A percentile compares a stretch with the other conserved stretches of the same genome.
phyloP scores from a whole-genome alignment of 73 alveolate species.

The Paramecium pentaurelia region DNA sequence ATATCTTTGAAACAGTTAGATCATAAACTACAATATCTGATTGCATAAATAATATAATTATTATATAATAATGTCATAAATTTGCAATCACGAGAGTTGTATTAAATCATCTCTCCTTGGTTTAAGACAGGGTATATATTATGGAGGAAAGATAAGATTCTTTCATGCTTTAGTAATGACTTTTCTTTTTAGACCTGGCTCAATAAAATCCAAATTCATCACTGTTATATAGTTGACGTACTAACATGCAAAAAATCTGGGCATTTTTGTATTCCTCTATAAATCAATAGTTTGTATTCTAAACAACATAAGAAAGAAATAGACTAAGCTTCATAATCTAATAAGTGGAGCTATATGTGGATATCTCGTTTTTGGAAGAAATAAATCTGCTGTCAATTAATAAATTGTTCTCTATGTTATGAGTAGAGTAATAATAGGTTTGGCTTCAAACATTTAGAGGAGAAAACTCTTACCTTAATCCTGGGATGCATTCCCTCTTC shows the following conservation, averaged over 20 bases:
- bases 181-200: conserved; percentile 70
- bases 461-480: conserved; percentile 48
- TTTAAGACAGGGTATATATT: conserved; percentile 73
- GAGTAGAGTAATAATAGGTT: conserved; percentile 70
- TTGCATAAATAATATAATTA: background rate
- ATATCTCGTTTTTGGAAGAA: conserved; percentile 63
- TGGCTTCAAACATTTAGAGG: conserved; percentile 54
- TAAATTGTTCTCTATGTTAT: conserved; percentile 74
- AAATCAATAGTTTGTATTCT: conserved; percentile 69
- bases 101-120: conserved; percentile 73
- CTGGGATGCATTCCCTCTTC: conserved; percentile 59
- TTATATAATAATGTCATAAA: background rate
- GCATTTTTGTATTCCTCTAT: conserved; percentile 70
- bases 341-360: conserved; percentile 77
- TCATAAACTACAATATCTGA: conserved; percentile 29
- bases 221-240: conserved; percentile 65
- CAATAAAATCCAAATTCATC: conserved; percentile 57
- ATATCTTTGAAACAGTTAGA: conserved; percentile 26
- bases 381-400: conserved; percentile 72
- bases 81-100: conserved; percentile 59
- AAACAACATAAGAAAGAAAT: conserved; percentile 41
- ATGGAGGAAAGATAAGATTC: conserved; percentile 82
- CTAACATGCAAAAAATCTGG: conserved; percentile 79
- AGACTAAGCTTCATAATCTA: conserved; percentile 61
- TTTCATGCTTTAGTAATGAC: conserved; percentile 89